Conservation (phyloP, 1,139 yeast genomes). For the Saccharomycopsis hybrid region DNA sequence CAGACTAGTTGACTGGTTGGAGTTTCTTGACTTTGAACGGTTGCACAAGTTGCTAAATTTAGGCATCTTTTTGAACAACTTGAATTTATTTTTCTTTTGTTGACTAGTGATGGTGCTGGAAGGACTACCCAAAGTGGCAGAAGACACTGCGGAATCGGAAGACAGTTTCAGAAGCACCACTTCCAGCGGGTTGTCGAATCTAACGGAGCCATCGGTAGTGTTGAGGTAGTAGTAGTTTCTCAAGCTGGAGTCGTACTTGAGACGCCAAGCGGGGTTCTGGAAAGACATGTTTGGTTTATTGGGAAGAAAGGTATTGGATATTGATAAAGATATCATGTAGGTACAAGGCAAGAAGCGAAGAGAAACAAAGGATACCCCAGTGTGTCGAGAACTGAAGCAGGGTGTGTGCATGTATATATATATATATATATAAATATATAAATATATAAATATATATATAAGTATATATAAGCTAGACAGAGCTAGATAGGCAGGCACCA, state of each 20-base stretch:
- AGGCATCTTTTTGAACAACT: not conserved
- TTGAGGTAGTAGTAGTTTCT: conserved; percentile 11
- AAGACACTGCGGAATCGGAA: not conserved
- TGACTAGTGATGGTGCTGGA: not conserved
- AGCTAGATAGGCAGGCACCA: no score
- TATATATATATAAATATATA: no score
- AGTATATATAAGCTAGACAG: no score
- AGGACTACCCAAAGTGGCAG: not conserved
- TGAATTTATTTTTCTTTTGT: not conserved
- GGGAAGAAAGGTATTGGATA: no score
- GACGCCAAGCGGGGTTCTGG: not conserved
- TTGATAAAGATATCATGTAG: no score
- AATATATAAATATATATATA: no score
- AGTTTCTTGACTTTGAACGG: not conserved
- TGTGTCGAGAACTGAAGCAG: no score
- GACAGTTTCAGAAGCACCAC: not conserved
- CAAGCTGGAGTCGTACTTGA: conserved; percentile 10
- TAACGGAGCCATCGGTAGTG: conserved; percentile 7
- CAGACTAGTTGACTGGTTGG: not conserved
- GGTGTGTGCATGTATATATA: no score
- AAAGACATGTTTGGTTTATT: no score
- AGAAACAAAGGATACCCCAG: no score
- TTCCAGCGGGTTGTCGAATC: conserved; percentile 13
- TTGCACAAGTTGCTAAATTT: not conserved
- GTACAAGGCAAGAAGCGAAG: no score